Evolutionary conservation across 352 stramenopile species (phyloP), one percentile per base, ranked within the genome.

Genomic region (Vaucheria bursata): DNA sequence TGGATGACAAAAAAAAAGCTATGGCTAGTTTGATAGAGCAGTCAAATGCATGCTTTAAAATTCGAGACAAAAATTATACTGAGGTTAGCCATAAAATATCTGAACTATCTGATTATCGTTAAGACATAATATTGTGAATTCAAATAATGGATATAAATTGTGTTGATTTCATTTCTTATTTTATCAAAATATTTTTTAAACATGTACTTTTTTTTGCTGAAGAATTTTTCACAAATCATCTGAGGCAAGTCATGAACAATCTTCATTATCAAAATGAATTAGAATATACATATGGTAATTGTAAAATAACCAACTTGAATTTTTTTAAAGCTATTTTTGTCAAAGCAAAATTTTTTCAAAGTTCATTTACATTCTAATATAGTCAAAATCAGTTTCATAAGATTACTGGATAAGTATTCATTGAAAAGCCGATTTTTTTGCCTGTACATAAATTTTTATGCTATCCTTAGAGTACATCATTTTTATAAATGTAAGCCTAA

Each of bases 11-110:
- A 80, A 97, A 97, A 86, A 91, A 94, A 67, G 88, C 95, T 77
- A 97, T 97, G 91, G 94, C 92, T 2, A 86, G 93, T 73, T 91
- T 96, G 18, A 97, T 98, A 73, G 93, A 97, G 85, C 79, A 93
- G 37, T 94, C 88, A 40, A 98, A 98, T 85, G 79, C 94, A 70
- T 90, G 91, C 12, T 97, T 97, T 79, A 92, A 97, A 85, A 88
- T 96, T 76, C 88, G 93, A n/a, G 93, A 98, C 75, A 89, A 91
- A 29, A 93, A 91, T 32, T 91, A 96, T 81, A 87, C 96, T 49
- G 92, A 97, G 45, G 45, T 59, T 12, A 25, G 45, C 45, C 12
- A 18, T 12, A 18, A 59, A 25, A 25, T 59, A 59, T 59, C n/a
- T n/a, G n/a, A n/a, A 59, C 45, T 59, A 59, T 59, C 12, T 59